Evolutionary conservation across 2,329 filamentous ascomycete species (phyloP), one percentile per base, ranked within the genome.

Genomic region (Samsoniella hepiali): DNA sequence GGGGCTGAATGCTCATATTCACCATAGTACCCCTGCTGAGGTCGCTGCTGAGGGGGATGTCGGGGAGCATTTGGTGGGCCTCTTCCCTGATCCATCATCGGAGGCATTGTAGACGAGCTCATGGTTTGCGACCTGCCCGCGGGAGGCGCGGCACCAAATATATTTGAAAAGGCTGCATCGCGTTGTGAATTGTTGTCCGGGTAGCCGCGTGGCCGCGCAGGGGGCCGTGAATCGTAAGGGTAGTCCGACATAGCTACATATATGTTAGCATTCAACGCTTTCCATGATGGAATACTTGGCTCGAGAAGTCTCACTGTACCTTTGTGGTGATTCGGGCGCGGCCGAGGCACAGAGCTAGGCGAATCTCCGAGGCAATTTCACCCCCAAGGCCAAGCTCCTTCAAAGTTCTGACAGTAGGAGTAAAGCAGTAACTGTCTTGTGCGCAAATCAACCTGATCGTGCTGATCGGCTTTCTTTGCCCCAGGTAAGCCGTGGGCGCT

Each of bases 111-210:
- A 67, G 92, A 88, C 63, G 91, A 93, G 67, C 89, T 95, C 93
- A 98, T 97, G 32, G 94, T 97, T 73, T 97, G 93, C 64, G 93
- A 96, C 75, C 95, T 89, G 64, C 94, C 94, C 53, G 91, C 87
- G 54, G 92, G 92, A 67, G 91, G 93, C 68, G 91, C 85, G 68
- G 88, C 88, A 69, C 94, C 95, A 75, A 98, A 99, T 74, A 98
- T 98, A 78, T 94, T 94, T 68, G 91, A 92, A 77, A 96, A 99
- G 68, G 94, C 95, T 69, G 92, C 91, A 85, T 99, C 93, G 79
- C 95, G 90, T 78, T 95, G 91, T 72, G 82, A 82, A 73, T 83
- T 82, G 67, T 81, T 79, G 64, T 82, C 78, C 68, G 68, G 81
- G 81, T 84, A 82, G 68, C 82, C 78, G 63, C 77, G 76, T 68